phyloP scores from a whole-genome alignment of 495 filamentous ascomycete species.

The Tuber magnatum region DNA sequence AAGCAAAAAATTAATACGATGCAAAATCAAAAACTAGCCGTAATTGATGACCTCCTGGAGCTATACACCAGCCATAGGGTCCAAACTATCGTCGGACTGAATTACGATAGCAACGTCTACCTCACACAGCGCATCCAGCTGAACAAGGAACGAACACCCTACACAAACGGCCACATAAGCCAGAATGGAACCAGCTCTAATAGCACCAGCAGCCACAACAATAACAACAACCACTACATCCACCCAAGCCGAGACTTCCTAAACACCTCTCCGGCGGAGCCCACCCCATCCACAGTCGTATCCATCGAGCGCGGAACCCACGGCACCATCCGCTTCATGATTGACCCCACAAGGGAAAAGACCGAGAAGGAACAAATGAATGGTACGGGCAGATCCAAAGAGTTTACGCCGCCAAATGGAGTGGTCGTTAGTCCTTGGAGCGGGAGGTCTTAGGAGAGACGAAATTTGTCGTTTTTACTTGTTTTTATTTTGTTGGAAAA shows the following conservation, averaged over 20 bases:
- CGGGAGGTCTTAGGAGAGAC: slow-evolving; percentile 9
- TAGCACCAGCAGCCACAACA: slow-evolving; percentile 40
- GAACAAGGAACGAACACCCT: slow-evolving; percentile 59
- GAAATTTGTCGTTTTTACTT: background rate
- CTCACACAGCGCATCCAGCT: slow-evolving; percentile 76
- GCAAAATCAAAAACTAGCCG: slow-evolving; percentile 21
- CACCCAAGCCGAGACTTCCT: slow-evolving; percentile 44
- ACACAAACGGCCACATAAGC: slow-evolving; percentile 44
- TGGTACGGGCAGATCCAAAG: slow-evolving; percentile 11
- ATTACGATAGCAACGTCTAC: slow-evolving; percentile 64
- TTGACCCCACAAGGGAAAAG: slow-evolving; percentile 68
- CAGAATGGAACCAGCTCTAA: slow-evolving; percentile 40
- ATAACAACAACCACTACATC: slow-evolving; percentile 32
- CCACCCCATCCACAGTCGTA: slow-evolving; percentile 43
- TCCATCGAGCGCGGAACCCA: slow-evolving; percentile 55
- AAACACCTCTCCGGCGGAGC: slow-evolving; percentile 46
- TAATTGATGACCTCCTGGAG: slow-evolving; percentile 37
- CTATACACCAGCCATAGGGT: slow-evolving; percentile 59
- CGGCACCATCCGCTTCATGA: slow-evolving; percentile 82
- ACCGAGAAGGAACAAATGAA: slow-evolving; percentile 61
- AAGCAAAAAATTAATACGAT: background rate
- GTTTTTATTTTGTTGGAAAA: background rate
- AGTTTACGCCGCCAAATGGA: slow-evolving; percentile 7
- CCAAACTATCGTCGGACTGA: slow-evolving; percentile 62
- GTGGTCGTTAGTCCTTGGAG: slow-evolving; percentile 17